Conservation (phyloP, 2,329 filamentous ascomycete species). For the Dactylellina parvicollis region DNA sequence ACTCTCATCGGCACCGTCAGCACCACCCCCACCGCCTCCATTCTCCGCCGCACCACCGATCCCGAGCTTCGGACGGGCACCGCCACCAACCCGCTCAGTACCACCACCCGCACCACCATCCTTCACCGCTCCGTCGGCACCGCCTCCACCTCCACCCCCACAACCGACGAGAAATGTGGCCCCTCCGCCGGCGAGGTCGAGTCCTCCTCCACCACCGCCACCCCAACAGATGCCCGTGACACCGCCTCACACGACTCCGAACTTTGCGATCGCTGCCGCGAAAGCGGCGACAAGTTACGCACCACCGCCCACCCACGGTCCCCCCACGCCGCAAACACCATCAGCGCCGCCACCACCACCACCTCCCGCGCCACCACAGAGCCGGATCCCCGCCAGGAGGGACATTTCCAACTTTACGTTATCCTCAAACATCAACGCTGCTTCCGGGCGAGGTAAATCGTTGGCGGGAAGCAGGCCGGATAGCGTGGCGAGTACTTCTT, state of each 20-base stretch:
- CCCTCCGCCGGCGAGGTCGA: constrained; percentile 63
- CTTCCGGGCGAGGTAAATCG: constrained; percentile 43
- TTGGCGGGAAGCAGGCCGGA: constrained; percentile 38
- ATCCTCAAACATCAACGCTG: constrained; percentile 56
- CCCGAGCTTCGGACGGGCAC: constrained; percentile 67
- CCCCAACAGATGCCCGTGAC: constrained; percentile 59
- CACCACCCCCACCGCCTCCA: constrained; percentile 70
- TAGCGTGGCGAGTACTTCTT: constrained; percentile 34
- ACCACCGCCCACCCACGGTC: constrained; percentile 51
- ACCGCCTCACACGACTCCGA: constrained; percentile 57
- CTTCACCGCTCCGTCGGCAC: constrained; percentile 58
- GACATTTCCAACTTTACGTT: constrained; percentile 61
- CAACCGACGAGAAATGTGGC: constrained; percentile 63
- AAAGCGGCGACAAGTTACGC: constrained; percentile 61
- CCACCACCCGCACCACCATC: constrained; percentile 58
- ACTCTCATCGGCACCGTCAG: constrained; percentile 69
- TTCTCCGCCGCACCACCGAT: constrained; percentile 68
- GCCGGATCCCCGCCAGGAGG: constrained; percentile 59
- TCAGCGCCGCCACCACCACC: constrained; percentile 59
- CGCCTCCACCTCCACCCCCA: constrained; percentile 61
- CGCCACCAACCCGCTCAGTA: constrained; percentile 71
- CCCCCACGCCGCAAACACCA: constrained; percentile 51
- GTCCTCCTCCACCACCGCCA: constrained; percentile 59
- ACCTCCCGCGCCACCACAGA: constrained; percentile 60
- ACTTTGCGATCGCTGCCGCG: constrained; percentile 59